phyloP scores from a whole-genome alignment of 768 basidiomycete genomes.

The Termitomyces bulborhizus region DNA sequence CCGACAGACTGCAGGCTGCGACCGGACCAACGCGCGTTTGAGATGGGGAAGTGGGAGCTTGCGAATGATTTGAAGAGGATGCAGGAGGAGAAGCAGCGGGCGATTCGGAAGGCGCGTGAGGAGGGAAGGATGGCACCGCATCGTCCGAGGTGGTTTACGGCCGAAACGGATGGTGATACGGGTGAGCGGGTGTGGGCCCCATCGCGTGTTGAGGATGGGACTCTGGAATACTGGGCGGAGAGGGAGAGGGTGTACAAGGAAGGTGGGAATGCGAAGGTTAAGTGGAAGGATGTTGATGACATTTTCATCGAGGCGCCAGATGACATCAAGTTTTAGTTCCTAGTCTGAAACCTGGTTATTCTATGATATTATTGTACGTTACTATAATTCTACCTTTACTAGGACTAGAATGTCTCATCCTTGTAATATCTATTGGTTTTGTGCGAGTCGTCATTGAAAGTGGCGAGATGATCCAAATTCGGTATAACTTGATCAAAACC shows the following conservation, averaged over 20 bases:
- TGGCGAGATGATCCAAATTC: no score
- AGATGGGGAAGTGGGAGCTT: constrained; percentile 77
- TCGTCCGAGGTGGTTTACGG: constrained; percentile 82
- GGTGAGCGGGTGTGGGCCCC: constrained; percentile 89
- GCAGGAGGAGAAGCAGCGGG: constrained; percentile 82
- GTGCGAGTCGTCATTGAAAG: no score
- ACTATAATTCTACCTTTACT: not conserved
- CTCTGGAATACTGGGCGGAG: constrained; percentile 81
- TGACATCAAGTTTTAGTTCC: not conserved
- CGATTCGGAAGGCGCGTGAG: constrained; percentile 68
- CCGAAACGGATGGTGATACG: constrained; percentile 82
- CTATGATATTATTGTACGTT: not conserved
- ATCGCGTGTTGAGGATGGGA: constrained; percentile 31
- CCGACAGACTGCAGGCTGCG: constrained; percentile 91
- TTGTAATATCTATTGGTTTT: no score
- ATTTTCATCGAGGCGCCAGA: constrained; percentile 75
- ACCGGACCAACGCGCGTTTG: constrained; percentile 95
- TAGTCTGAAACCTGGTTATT: no score
- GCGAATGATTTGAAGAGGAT: constrained; percentile 74
- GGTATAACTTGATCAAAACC: no score
- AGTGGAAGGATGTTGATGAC: constrained; percentile 67
- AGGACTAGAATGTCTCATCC: no score
- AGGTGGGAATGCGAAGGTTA: constrained; percentile 27
- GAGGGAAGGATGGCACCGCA: constrained; percentile 68
- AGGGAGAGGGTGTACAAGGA: constrained; percentile 51